Base-by-base conservation (phyloP, 371 early-diverging fungal species). In the Zopfochytrium polystomum region DNA sequence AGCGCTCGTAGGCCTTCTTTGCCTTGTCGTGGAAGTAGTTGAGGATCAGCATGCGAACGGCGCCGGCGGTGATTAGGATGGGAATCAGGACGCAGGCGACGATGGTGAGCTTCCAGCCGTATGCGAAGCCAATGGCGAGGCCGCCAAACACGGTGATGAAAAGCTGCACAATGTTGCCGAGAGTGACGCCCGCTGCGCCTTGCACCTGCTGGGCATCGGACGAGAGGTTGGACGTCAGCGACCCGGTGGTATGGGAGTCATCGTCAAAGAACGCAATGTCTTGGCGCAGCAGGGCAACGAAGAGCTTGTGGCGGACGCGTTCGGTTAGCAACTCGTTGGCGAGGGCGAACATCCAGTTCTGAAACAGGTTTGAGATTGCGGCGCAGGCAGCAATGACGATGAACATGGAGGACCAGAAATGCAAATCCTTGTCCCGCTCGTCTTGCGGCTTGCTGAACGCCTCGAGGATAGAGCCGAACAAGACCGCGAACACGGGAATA, bases 181-280 rank as follows among this genome's bases (percentile, higher is more conserved):
- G 52, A 13, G 63, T 63, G 38, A 56, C 64, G 25, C 68, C 68
- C 29, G 68, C 58, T 13, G 57, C 64, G 22, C 68, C 66, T 42
- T 66, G 82, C 26, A 91, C 78, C 54, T 88, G 64, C 49, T 86
- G 81, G 9, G 94, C 89, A 68, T 93, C 93, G 31, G 84, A 80
- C 18, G 92, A 85, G 35, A 95, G 81, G 44, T 87, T 85, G n/a
- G 91, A 75, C 0, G 92, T 86, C 47, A 95, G 73, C 22, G 86
- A 87, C 58, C 95, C 95, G 27, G 86, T 82, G 43, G 78, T 82
- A 73, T 95, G 85, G 42, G 82, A 80, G 33, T 85, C 85, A 23
- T 81, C 75, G 71, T 95, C 95, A 71, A 87, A 95, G 73, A 80
- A 95, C 5, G 78, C 88, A 56, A 93, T 82, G 63, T 93, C 91